Conservation (phyloP, 371 early-diverging fungal species). For the Rhizopus sp. region DNA sequence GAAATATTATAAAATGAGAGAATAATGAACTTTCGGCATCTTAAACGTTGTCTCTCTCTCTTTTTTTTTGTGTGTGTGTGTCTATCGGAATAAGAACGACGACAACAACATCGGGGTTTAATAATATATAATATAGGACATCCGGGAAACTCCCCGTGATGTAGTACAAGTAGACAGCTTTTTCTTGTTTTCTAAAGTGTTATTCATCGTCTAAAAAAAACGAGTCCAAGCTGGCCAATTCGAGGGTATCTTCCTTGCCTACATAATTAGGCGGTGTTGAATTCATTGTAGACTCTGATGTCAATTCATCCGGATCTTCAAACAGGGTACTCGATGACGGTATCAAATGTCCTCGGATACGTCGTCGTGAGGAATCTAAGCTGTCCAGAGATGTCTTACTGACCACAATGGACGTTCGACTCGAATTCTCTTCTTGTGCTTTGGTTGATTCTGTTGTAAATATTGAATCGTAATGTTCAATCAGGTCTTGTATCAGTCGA, state of each 20-base stretch:
- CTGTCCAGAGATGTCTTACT: no score
- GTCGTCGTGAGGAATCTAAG: conserved; percentile 7
- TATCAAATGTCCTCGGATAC: conserved; percentile 19
- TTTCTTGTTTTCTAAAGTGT: background rate
- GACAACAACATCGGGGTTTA: no score
- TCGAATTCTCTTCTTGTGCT: conserved; percentile 31
- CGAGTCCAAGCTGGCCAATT: conserved; percentile 39
- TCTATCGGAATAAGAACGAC: no score
- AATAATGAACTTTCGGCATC: no score
- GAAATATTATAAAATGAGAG: no score
- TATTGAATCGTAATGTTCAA: conserved; percentile 32
- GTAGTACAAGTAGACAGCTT: no score
- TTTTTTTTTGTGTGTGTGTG: no score
- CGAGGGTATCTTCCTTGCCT: conserved; percentile 4
- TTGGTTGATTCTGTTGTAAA: conserved; percentile 32
- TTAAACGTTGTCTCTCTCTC: no score
- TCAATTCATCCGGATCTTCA: conserved; percentile 42
- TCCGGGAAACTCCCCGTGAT: no score
- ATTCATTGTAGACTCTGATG: conserved; percentile 8
- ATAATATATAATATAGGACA: no score
- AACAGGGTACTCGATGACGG: conserved; percentile 40
- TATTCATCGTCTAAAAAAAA: conserved; percentile 43
- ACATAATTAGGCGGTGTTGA: background rate
- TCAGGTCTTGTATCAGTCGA: conserved; percentile 57
- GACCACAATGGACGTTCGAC: conserved; percentile 24